Base-by-base conservation (phyloP, 805 yeast genomes). In the Jamesozyma jinghongensis region DNA sequence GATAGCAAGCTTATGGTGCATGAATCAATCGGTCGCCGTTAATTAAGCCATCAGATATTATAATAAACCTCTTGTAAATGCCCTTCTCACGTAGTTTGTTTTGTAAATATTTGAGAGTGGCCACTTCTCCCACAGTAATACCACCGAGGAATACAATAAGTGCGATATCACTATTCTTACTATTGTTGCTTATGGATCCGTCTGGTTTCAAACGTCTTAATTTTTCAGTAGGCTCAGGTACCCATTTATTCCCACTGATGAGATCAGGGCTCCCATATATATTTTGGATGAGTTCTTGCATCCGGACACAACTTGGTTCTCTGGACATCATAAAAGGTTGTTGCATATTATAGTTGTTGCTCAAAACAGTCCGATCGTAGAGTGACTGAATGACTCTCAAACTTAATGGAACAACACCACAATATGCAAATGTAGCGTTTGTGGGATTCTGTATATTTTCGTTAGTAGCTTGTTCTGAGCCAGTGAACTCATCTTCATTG, bases 391-490 rank as follows among this genome's bases (percentile, higher is more conserved):
- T 71, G 11, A 87, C 52, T 44, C 97, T 68, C 3, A 79, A 70
- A 2, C 76, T 64, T 4, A 90, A 58, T 2, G 98, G 97, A 0
- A 86, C 82, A 25, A 76, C 82, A 0, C 94, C 92, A 4, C 96
- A 82, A 44, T 83, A 77, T 1, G 86, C 77, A 55, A 79, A 82
- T 0, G 79, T 53, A 10, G 57, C 52, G 33, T 56, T 59, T 20
- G 30, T 40, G 0, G 54, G 57, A 7, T 48, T 47, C 11, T 18
- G 17, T 11, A 36, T 27, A 8, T 14, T 10, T 43, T 52, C 3
- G 46, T 50, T 28, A 14, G 43, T 50, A 14, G 43, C 45, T 13
- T 48, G 48, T 6, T 41, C 33, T 3, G 45, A 37, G 17, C 41
- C 34, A 18, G 32, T 16, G 11, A 19, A 29, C 3, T 44, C 43